Evolutionary conservation across 83 land plant genomes (phyloP), one percentile per base, ranked within the genome.

Genomic region (Larix sibirica): DNA sequence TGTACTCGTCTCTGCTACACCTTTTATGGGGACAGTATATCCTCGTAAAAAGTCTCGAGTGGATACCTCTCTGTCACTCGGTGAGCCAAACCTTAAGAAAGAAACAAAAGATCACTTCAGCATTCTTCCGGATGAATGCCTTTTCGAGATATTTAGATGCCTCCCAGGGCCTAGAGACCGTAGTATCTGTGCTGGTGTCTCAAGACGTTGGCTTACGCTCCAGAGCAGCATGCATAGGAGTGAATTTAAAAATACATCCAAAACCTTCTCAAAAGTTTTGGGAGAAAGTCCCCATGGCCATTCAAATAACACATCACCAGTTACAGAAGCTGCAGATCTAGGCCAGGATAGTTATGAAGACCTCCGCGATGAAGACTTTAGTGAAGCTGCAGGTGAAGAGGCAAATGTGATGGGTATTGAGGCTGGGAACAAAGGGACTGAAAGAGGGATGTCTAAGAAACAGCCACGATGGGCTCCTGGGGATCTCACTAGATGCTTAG

Each of bases 191-290:
- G 97, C 99, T 28, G 92, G 86, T 78, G 99, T 96, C 40, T 96
- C 94, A 56, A 96, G 89, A 85, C 94, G 93, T 24, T 96, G 95
- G 95, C 96, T 96, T 64, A 83, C 84, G 84, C 96, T 95, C 64
- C 83, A 90, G 80, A 93, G 94, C 85, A 87, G 80, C 81, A 92
- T 96, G 86, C 85, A 31, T 1, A 67, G 85, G 73, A 67, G 80
- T 38, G 95, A 91, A 36, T 61, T 89, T 31, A 75, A 75, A 23
- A 23, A 50, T 36, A 50, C 59, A 50, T 23, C 78, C 31, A 50
- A 75, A 26, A 14, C 60, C 20, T 36, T 18, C 33, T 28, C 58
- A 75, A 75, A 50, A 50, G 13, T 1, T 75, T 50, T 14, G 3
- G 78, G 31, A 10, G 59, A 24, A 75, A 75, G 31, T 75, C 0